Evolutionary conservation across 169 alveolate genomes (phyloP).

Genomic region (Cryptosporidium baileyi): DNA sequence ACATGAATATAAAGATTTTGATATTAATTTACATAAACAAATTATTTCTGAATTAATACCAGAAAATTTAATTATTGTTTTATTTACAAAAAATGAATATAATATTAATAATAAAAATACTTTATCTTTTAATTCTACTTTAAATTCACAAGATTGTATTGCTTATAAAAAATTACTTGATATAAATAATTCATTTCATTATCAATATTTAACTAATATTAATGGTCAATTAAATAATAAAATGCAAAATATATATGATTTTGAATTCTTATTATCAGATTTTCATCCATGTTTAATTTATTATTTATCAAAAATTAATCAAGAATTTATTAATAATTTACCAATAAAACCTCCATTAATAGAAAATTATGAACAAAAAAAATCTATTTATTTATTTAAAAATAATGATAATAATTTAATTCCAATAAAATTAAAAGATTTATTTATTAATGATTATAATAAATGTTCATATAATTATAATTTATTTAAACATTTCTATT

Average conservation of each 20-base stretch:
- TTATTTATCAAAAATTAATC: neutral
- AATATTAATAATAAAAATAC: no score
- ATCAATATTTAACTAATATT: neutral
- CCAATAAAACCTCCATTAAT: neutral
- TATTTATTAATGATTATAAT: neutral
- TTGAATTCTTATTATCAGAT: neutral
- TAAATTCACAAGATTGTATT: neutral
- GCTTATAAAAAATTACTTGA: neutral
- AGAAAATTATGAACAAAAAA: no score
- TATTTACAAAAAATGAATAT: neutral
- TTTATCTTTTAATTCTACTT: neutral
- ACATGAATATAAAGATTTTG: neutral
- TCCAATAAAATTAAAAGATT: neutral
- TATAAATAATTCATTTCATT: neutral
- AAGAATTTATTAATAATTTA: neutral
- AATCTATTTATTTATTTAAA: neutral
- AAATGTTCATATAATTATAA: neutral
- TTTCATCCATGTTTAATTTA: neutral
- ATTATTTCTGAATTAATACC: conserved; percentile 2
- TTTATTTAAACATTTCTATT: neutral
- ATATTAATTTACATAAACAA: neutral
- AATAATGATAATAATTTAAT: neutral
- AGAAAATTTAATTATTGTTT: neutral
- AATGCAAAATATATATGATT: neutral
- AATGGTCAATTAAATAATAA: neutral